Evolutionary conservation across 2,329 filamentous ascomycete species (phyloP).

Genomic region (Cladosporium oxysporum): DNA sequence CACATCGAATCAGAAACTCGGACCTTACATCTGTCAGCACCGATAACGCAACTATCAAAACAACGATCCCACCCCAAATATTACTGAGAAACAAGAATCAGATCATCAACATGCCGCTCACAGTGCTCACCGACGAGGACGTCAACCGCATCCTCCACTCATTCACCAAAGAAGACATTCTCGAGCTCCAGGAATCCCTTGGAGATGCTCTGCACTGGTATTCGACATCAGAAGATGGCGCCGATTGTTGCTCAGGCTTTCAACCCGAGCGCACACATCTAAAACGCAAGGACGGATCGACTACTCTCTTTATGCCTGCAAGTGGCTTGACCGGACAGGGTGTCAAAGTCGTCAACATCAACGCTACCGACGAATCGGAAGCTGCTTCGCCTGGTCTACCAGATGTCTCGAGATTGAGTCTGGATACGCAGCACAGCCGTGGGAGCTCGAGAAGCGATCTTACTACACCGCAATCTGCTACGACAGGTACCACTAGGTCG

Average conservation of each 20-base stretch:
- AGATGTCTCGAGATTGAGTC: constrained; percentile 30
- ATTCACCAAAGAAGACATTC: constrained; percentile 58
- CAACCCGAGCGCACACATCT: constrained; percentile 64
- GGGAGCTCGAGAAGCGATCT: constrained; percentile 21
- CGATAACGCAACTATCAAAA: not conserved
- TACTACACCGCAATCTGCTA: constrained; percentile 33
- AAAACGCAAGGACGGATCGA: constrained; percentile 61
- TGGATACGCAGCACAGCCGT: constrained; percentile 28
- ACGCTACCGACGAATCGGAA: constrained; percentile 37
- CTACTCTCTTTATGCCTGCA: constrained; percentile 68
- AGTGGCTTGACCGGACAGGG: constrained; percentile 61
- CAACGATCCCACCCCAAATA: not conserved
- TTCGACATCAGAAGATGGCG: constrained; percentile 60
- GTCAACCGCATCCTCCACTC: constrained; percentile 58
- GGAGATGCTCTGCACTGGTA: constrained; percentile 65
- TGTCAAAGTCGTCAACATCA: constrained; percentile 65
- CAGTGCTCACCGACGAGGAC: constrained; percentile 59
- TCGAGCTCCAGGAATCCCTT: constrained; percentile 58
- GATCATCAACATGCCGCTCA: constrained; percentile 55
- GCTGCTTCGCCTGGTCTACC: constrained; percentile 24
- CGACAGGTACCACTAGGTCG: constrained; percentile 28
- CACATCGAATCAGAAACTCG: not conserved
- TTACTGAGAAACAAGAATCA: not conserved
- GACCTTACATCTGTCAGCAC: constrained; percentile 2
- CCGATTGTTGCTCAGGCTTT: constrained; percentile 59